Conservation (phyloP, 2,329 filamentous ascomycete genomes). For the Nemania sp. region DNA sequence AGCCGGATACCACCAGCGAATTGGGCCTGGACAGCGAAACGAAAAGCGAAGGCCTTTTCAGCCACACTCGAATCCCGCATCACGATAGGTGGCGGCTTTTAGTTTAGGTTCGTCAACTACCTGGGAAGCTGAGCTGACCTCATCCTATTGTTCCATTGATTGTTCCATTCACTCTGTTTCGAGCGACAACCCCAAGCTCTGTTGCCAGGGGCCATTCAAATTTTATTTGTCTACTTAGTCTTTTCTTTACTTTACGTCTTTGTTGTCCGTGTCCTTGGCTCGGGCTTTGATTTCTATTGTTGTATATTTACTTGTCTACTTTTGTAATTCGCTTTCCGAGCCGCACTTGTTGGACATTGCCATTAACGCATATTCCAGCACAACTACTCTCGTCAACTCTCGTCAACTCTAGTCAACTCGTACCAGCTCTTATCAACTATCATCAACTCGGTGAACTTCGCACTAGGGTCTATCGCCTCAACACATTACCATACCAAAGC, state of each 20-base stretch:
- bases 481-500: neutral
- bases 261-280: neutral
- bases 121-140: neutral
- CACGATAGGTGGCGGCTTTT: neutral
- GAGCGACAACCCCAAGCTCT: no score
- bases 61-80: constrained; percentile 17
- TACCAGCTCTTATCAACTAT: no score
- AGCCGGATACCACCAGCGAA: neutral
- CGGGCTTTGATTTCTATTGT: neutral
- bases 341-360: neutral
- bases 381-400: neutral
- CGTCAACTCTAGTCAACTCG: neutral
- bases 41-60: constrained; percentile 14
- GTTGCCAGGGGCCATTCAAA: neutral
- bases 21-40: neutral
- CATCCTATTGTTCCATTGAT: no score
- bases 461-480: neutral
- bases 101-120: no score
- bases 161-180: no score
- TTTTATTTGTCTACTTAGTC: neutral
- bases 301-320: constrained; percentile 12
- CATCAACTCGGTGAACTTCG: neutral
- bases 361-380: neutral
- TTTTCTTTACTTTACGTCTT: neutral
- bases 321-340: neutral